Base-by-base conservation (phyloP, 768 basidiomycete genomes). In the Psilocybe cubensis region DNA sequence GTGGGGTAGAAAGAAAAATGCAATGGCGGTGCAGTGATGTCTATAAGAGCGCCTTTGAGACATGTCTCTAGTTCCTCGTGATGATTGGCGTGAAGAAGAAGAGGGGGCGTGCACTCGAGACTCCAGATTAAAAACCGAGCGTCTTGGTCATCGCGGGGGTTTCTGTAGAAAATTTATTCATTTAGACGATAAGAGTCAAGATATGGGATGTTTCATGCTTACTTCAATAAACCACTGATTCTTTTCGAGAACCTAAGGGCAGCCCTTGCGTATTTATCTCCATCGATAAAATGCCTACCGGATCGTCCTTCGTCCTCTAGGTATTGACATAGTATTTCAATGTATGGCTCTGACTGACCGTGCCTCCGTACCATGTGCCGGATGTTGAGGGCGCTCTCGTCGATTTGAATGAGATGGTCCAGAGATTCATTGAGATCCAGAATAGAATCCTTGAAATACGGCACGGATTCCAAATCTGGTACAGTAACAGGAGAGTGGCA, bases 301-400 rank as follows among this genome's bases (percentile, higher is more conserved):
- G 59, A 52, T 38, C 54, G 29, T 2, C n/a, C 25, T 21, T 23
- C 44, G 33, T 60, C 54, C 6, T 56, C 45, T n/a, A 60, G 35
- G n/a, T 17, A 60, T 5, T 38, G 42, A 21, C 54, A 56, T 8
- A 60, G 50, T 4, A 60, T 41, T n/a, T 56, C 59, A 28, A 56
- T 52, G 38, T 52, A 60, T 8, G 59, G 50, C 17, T 52, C 54
- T 1, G 42, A 41, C 21, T 56, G 54, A 0, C 47, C n/a, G 25
- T 59, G 53, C 11, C 58, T 41, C n/a, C 59, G 40, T 6, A 60
- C 42, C 52, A 56, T 56, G 24, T 52, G 41, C 4, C 54, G 50
- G 5, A 56, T n/a, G 41, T 56, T 60, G 20, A 56, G 54, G 1
- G 50, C 41, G 25, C 8, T 18, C 31, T 56, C 59, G 44, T 60